Evolutionary conservation across 164 flowering plant species (phyloP).

Genomic region (Piper betle): DNA sequence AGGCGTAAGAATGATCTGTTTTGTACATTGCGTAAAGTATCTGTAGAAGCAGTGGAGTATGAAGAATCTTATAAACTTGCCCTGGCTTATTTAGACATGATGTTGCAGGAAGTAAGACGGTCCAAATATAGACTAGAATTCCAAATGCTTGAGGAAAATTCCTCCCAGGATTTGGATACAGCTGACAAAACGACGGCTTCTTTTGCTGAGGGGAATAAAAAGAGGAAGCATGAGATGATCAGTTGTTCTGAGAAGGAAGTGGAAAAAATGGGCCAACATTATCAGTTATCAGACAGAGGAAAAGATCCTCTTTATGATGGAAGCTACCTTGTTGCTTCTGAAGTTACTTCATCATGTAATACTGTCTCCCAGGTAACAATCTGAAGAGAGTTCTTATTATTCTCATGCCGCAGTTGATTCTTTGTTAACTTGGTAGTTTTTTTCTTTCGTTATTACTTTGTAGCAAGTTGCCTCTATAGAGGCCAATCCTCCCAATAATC

Average conservation of each 20-base stretch:
- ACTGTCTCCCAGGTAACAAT: background rate
- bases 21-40: background rate
- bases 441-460: background rate
- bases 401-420: background rate
- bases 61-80: slow-evolving; percentile 1
- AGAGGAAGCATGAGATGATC: background rate
- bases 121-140: background rate
- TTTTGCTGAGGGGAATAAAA: background rate
- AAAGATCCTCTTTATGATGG: background rate
- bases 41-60: background rate
- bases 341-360: background rate
- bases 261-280: background rate
- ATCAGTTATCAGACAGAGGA: background rate
- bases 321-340: background rate
- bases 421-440: too few relatives aligned
- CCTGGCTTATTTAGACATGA: background rate
- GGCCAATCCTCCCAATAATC: background rate
- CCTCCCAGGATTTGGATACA: background rate
- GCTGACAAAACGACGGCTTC: background rate
- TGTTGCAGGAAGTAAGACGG: background rate
- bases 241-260: background rate
- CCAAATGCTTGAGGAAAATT: background rate
- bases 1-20: slow-evolving; percentile 1
- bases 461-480: background rate
- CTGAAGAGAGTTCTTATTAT: background rate